Evolutionary conservation across 352 stramenopile genomes (phyloP), one percentile per base, ranked within the genome.

Genomic region (Phytopythium vexans): DNA sequence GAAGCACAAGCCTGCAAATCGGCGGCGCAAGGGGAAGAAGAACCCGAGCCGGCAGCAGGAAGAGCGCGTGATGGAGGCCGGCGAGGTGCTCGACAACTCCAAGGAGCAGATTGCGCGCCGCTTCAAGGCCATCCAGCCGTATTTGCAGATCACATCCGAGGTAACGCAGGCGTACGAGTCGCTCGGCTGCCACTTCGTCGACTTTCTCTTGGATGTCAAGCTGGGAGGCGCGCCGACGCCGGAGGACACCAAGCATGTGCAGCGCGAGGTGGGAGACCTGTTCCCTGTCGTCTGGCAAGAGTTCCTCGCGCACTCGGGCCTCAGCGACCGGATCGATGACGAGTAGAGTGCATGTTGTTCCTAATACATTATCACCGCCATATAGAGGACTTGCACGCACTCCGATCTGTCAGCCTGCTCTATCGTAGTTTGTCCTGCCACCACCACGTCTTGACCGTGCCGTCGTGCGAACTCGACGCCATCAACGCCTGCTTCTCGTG

Each of bases 401-500:
- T 52, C 35, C 6, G 16, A 6, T 37, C 31, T 3, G 16, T 36
- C 46, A 8, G 9, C 8, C n/a, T 39, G 3, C 12, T 39, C 58
- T 57, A 81, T 76, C 64, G 68, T 48, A 66, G 82, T 57, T 79
- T 75, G 60, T 92, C 80, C 52, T 88, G 70, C 78, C 78, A 94
- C 83, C 82, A 95, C 86, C 86, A 96, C 10, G 84, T 94, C 56
- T 93, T 94, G 33, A 96, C 81, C n/a, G 86, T 94, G 42, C 81
- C 84, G 41, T 96, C 86, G 49, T 96, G 84, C 15, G 78, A 93
- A 45, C 86, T 94, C 0, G 81, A 94, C 14, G 79, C 82, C 62
- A 96, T 84, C 0, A 94, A 56, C 44, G 86, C 73, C 56, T 94
- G 86, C 53, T 88, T 89, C 52, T 92, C 83, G 55, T 96, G 85